Evolutionary conservation across 106 monocot species (phyloP).

Genomic region (Allium sativum): DNA sequence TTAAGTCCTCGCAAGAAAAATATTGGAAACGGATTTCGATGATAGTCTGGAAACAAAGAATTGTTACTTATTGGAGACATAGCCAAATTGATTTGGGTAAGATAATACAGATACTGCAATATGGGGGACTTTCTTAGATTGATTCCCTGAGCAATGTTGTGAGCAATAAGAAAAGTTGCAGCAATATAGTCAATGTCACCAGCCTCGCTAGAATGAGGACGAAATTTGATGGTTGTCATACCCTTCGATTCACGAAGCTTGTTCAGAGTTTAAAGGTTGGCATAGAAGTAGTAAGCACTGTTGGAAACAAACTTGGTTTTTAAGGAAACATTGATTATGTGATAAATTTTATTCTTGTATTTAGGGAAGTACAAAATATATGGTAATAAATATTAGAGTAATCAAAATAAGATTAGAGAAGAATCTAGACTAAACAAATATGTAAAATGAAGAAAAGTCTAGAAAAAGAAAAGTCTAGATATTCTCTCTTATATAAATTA

Average conservation of each 20-base stretch:
- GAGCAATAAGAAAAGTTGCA: constrained; percentile 75
- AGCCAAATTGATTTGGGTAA: constrained; percentile 97
- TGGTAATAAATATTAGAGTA: too few relatives aligned
- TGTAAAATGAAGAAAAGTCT: too few relatives aligned
- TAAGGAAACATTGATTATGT: too few relatives aligned
- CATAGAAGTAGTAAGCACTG: constrained; percentile 92
- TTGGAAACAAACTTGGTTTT: too few relatives aligned
- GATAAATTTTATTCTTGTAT: too few relatives aligned
- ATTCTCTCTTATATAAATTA: too few relatives aligned
- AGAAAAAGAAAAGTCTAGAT: too few relatives aligned
- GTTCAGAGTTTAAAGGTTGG: constrained; percentile 87
- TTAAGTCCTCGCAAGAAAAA: constrained; percentile 90
- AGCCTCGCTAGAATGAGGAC: constrained; percentile 98
- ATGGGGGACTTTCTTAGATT: constrained; percentile 93
- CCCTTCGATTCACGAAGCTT: constrained; percentile 99
- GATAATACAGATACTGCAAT: constrained; percentile 95
- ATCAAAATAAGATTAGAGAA: too few relatives aligned
- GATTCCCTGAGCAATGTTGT: constrained; percentile 92
- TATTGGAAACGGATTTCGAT: constrained; percentile 84
- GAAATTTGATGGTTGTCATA: constrained; percentile 96
- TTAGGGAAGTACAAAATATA: too few relatives aligned
- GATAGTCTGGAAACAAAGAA: constrained; percentile 89
- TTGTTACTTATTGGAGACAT: constrained; percentile 99
- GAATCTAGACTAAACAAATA: too few relatives aligned
- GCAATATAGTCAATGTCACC: constrained; percentile 98